Percentiles rank a stretch among this genome's conserved stretches.
Evolutionary conservation across 768 basidiomycete species (phyloP).

Genomic region (Mycena indigotica): DNA sequence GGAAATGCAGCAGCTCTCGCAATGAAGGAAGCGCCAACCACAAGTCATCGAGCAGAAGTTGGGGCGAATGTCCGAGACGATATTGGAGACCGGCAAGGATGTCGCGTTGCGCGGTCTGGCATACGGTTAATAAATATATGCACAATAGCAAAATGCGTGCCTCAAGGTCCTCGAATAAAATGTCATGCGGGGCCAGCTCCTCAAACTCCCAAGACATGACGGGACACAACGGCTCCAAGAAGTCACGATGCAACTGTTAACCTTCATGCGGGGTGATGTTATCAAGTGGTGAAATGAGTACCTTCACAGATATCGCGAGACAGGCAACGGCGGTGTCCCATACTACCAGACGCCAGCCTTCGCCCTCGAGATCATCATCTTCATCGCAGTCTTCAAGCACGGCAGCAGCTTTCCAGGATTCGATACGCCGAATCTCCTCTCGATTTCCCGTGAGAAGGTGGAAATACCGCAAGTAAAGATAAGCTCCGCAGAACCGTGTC

Average conservation of each 20-base stretch:
- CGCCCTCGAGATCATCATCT: conserved; percentile 7
- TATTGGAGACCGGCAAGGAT: conserved; percentile 51
- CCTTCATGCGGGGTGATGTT: too few species aligned
- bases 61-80: conserved; percentile 53
- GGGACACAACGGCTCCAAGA: conserved; percentile 55
- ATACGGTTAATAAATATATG: conserved; percentile 1
- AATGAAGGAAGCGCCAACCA: conserved; percentile 59
- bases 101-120: conserved; percentile 58
- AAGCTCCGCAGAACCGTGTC: conserved; percentile 67
- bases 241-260: conserved; percentile 63
- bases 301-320: conserved; percentile 65
- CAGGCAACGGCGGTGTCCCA: conserved; percentile 66
- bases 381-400: conserved; percentile 9
- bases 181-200: conserved; percentile 47
- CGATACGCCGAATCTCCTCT: conserved; percentile 14
- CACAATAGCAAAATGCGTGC: conserved; percentile 29
- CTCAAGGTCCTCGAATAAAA: conserved; percentile 56
- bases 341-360: conserved; percentile 38
- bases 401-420: conserved; percentile 12
- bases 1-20: conserved; percentile 41
- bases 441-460: conserved; percentile 36
- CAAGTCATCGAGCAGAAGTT: conserved; percentile 59
- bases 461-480: conserved; percentile 62
- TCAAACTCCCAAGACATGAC: conserved; percentile 55
- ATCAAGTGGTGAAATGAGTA: conserved; percentile 22